Percentiles rank a stretch among this genome's conserved stretches.
These are phyloP conservation scores for Backusella parvicylindrica DNA, from an alignment of 192 early-diverging fungal species.

Conservation along the genomic window DNA sequence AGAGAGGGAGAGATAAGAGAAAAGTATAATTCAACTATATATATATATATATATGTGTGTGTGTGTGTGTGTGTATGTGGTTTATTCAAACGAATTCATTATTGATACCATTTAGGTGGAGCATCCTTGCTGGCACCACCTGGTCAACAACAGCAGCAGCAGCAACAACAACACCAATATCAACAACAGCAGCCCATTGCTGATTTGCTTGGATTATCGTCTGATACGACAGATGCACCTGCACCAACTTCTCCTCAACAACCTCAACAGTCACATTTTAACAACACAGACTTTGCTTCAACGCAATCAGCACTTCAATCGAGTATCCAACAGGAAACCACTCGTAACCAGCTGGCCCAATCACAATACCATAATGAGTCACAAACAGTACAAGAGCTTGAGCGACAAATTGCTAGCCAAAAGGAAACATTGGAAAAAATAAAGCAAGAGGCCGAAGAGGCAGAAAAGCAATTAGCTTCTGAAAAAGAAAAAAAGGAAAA, in stretches of 20 bases:
- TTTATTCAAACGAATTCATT: background rate
- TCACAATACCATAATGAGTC: slow-evolving; percentile 58
- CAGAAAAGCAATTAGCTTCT: slow-evolving; percentile 42
- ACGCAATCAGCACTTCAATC: background rate
- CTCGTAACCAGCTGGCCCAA: slow-evolving; percentile 49
- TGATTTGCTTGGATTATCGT: background rate
- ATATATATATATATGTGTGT: too few relatives aligned
- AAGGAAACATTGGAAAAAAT: slow-evolving; percentile 41
- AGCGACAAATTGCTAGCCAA: slow-evolving; percentile 41
- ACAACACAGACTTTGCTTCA: background rate
- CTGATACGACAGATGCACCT: background rate
- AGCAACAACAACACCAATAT: background rate
- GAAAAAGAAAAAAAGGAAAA: slow-evolving; percentile 46
- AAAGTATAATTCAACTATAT: background rate
- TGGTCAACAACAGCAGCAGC: background rate
- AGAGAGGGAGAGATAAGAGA: background rate
- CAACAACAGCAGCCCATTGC: background rate
- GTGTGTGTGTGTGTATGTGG: background rate
- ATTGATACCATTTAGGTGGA: background rate
- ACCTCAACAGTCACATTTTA: background rate
- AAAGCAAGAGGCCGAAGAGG: slow-evolving; percentile 50
- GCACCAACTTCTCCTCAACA: background rate
- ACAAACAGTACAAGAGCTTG: slow-evolving; percentile 49
- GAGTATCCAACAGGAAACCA: slow-evolving; percentile 51
- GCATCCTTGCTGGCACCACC: background rate